phyloP scores from a whole-genome alignment of 2,329 filamentous ascomycete genomes.

The Paradendryphiella salina region DNA sequence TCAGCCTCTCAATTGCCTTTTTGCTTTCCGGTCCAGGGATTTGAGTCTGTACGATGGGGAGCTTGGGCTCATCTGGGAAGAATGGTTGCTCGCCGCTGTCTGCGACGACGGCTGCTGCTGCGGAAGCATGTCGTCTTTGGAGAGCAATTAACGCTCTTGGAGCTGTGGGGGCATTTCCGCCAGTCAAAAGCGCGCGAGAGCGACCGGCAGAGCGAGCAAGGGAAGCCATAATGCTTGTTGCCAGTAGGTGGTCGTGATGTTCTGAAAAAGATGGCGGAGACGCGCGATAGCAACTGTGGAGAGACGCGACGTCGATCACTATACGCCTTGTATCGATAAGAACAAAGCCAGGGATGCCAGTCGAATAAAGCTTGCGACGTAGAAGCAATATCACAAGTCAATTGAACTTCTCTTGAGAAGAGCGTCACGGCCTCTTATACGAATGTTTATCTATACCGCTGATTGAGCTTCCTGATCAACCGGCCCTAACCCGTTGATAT shows the following conservation, averaged over 20 bases:
- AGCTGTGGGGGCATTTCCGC: slow-evolving; percentile 21
- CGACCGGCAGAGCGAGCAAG: slow-evolving; percentile 36
- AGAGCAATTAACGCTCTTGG: slow-evolving; percentile 26
- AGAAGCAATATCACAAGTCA: not conserved
- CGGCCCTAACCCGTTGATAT: slow-evolving; percentile 25
- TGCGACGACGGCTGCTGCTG: slow-evolving; percentile 37
- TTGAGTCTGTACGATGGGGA: slow-evolving; percentile 58
- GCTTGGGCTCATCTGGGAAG: slow-evolving; percentile 62
- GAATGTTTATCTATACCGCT: slow-evolving; percentile 12
- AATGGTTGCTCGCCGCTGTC: slow-evolving; percentile 52
- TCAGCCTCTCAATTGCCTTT: slow-evolving; percentile 69
- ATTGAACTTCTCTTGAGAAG: not conserved
- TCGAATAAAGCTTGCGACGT: not conserved
- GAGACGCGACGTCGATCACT: not conserved
- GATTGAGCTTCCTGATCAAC: slow-evolving; percentile 12
- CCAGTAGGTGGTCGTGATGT: not conserved
- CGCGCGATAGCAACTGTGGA: not conserved
- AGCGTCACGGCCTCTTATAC: slow-evolving; percentile 17
- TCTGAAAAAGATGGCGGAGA: not conserved
- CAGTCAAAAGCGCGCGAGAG: slow-evolving; percentile 22
- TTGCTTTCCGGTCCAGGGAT: slow-evolving; percentile 78
- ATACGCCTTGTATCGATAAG: not conserved
- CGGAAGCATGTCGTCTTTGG: slow-evolving; percentile 39
- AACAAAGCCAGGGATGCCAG: not conserved
- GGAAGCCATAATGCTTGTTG: slow-evolving; percentile 35